Conservation (phyloP, 176 grass and related monocot genomes). For the Oryza meyeriana region DNA sequence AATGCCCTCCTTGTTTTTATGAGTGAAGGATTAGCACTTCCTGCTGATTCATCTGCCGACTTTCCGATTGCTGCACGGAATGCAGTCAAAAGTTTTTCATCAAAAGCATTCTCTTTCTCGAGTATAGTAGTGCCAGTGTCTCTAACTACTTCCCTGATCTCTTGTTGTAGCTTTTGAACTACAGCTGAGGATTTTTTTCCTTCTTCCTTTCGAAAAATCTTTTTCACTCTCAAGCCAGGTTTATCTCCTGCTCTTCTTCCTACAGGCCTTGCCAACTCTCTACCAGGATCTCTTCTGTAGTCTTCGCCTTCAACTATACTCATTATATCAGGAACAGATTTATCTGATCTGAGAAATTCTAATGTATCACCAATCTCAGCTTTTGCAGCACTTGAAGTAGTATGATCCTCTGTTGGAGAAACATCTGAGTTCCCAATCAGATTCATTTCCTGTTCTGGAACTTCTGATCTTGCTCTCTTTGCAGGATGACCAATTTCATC, state of each 20-base stretch:
- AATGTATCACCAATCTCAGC: constrained; percentile 28
- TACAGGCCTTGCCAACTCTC: constrained; percentile 44
- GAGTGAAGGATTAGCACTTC: constrained; percentile 44
- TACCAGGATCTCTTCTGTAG: constrained; percentile 50
- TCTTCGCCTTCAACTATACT: constrained; percentile 64
- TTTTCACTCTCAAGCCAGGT: constrained; percentile 76
- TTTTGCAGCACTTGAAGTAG: constrained; percentile 35
- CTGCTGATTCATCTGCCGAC: constrained; percentile 39
- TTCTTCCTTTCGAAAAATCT: constrained; percentile 76
- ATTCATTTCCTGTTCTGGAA: constrained; percentile 23
- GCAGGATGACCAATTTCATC: constrained; percentile 37
- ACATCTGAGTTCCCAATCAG: constrained; percentile 14
- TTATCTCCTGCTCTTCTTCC: constrained; percentile 61
- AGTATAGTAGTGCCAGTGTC: constrained; percentile 45
- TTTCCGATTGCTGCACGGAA: constrained; percentile 78
- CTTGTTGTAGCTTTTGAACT: constrained; percentile 80
- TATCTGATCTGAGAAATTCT: constrained; percentile 31
- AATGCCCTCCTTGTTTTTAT: constrained; percentile 58
- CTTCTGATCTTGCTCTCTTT: constrained; percentile 53
- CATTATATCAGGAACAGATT: constrained; percentile 75
- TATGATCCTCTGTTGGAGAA: constrained; percentile 22
- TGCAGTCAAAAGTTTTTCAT: constrained; percentile 77
- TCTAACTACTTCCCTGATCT: constrained; percentile 66
- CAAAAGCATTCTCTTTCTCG: constrained; percentile 59
- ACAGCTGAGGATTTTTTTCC: constrained; percentile 56